A percentile compares a stretch with the other conserved stretches of the same genome.
Conservation (phyloP, 495 filamentous ascomycete species). For the Chaetomium fimeti region DNA sequence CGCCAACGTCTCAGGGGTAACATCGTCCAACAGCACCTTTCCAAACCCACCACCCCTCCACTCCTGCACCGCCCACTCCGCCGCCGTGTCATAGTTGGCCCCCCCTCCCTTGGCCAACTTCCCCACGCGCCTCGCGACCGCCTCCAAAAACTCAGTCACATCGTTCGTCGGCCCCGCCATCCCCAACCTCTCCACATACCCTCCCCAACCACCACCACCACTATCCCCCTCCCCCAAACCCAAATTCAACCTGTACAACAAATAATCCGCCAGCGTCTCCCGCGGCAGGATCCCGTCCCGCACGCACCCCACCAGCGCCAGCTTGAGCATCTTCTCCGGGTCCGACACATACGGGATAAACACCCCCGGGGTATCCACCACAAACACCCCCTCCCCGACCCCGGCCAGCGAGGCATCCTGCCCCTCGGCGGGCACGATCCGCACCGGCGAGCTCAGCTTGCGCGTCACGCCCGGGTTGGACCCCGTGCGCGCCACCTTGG, state of each 20-base stretch:
- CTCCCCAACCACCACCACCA: too few relatives aligned
- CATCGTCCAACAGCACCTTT: slow-evolving; percentile 74
- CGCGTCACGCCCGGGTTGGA: slow-evolving; percentile 86
- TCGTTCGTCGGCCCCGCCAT: slow-evolving; percentile 71
- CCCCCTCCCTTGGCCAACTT: slow-evolving; percentile 71
- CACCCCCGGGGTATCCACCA: slow-evolving; percentile 68
- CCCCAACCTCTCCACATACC: slow-evolving; percentile 60
- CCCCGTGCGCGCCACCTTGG: slow-evolving; percentile 78
- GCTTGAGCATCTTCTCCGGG: slow-evolving; percentile 85
- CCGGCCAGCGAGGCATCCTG: slow-evolving; percentile 32
- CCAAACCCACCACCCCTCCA: slow-evolving; percentile 79
- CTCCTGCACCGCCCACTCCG: slow-evolving; percentile 78
- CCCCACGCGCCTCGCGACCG: slow-evolving; percentile 69
- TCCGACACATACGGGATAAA: slow-evolving; percentile 89
- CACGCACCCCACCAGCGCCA: slow-evolving; percentile 85
- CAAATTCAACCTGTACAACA: slow-evolving; percentile 79
- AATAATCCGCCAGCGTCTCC: slow-evolving; percentile 78
- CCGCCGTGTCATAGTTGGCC: slow-evolving; percentile 69
- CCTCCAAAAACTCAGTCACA: slow-evolving; percentile 62
- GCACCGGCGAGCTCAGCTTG: slow-evolving; percentile 78
- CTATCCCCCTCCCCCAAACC: slow-evolving; percentile 39
- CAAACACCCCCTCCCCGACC: slow-evolving; percentile 47
- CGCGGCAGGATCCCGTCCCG: slow-evolving; percentile 80
- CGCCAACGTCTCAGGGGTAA: slow-evolving; percentile 57
- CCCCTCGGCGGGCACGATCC: slow-evolving; percentile 53